A percentile compares a stretch with the other conserved stretches of the same genome.
Conservation (phyloP, 495 filamentous ascomycete species). For the Tuber melanosporum region DNA sequence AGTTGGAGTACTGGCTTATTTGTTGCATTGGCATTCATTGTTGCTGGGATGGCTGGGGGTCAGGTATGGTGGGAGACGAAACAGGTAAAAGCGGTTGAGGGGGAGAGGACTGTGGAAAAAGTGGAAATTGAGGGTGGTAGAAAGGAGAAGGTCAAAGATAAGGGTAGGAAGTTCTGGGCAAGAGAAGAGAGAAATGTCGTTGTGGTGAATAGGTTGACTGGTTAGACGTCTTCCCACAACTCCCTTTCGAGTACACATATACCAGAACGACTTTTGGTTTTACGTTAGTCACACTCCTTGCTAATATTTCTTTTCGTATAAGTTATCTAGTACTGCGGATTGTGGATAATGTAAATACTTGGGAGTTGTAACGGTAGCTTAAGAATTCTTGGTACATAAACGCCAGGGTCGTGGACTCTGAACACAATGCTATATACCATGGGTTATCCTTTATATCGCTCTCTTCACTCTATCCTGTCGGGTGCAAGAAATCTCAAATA, state of each 20-base stretch:
- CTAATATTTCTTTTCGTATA: neutral
- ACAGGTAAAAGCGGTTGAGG: slow-evolving; percentile 60
- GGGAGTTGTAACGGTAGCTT: neutral
- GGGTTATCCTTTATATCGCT: neutral
- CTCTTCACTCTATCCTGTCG: neutral
- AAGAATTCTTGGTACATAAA: neutral
- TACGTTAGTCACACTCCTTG: neutral
- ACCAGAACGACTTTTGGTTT: neutral
- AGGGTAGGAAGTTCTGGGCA: neutral
- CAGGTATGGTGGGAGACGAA: slow-evolving; percentile 62
- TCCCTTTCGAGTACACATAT: neutral
- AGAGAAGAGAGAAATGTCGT: slow-evolving; percentile 2
- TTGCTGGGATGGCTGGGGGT: slow-evolving; percentile 61
- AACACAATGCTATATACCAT: neutral
- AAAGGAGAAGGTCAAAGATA: slow-evolving; percentile 46
- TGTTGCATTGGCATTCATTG: slow-evolving; percentile 62
- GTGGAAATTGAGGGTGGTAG: slow-evolving; percentile 41
- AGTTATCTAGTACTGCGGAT: neutral
- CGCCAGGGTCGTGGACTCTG: neutral
- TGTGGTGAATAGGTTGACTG: neutral
- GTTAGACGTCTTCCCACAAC: neutral
- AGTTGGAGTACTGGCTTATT: slow-evolving; percentile 69
- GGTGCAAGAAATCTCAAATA: neutral
- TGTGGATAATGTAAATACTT: neutral
- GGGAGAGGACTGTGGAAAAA: slow-evolving; percentile 48